Evolutionary conservation across 305 asterid species (phyloP).

Genomic region (Fraxinus xanthoxyloides): DNA sequence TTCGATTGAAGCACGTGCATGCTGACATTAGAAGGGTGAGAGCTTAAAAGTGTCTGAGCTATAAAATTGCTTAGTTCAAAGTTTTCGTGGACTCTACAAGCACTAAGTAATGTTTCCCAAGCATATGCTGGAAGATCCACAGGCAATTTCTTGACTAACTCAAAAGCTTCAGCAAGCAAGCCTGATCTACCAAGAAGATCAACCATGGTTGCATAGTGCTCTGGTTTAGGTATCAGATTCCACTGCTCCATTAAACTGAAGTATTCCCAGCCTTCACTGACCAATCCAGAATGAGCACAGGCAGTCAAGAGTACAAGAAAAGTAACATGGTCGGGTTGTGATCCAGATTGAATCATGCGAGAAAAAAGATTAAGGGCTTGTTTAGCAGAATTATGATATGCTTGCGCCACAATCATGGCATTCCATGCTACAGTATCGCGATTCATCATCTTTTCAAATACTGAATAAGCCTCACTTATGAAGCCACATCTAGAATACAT

Average conservation of each 20-base stretch:
- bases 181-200: slow-evolving; percentile 50
- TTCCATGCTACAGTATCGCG: slow-evolving; percentile 48
- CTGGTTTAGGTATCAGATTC: slow-evolving; percentile 41
- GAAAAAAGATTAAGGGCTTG: slow-evolving; percentile 31
- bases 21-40: slow-evolving; percentile 33
- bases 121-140: slow-evolving; percentile 40
- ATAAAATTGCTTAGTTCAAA: slow-evolving; percentile 38
- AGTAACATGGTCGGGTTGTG: slow-evolving; percentile 41
- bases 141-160: slow-evolving; percentile 37
- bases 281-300: slow-evolving; percentile 51
- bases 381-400: slow-evolving; percentile 37
- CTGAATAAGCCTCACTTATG: slow-evolving; percentile 36
- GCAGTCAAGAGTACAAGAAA: slow-evolving; percentile 46
- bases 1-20: slow-evolving; percentile 47
- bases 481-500: slow-evolving; percentile 61
- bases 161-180: slow-evolving; percentile 36
- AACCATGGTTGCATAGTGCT: slow-evolving; percentile 40
- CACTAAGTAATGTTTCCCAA: slow-evolving; percentile 47
- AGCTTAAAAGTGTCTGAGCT: slow-evolving; percentile 22
- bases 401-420: slow-evolving; percentile 43
- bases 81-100: slow-evolving; percentile 42
- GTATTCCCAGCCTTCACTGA: slow-evolving; percentile 34
- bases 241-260: slow-evolving; percentile 38
- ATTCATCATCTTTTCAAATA: slow-evolving; percentile 28
- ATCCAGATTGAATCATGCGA: slow-evolving; percentile 36